phyloP scores from a whole-genome alignment of 495 filamentous ascomycete genomes.

The Penicillium coprophilum region DNA sequence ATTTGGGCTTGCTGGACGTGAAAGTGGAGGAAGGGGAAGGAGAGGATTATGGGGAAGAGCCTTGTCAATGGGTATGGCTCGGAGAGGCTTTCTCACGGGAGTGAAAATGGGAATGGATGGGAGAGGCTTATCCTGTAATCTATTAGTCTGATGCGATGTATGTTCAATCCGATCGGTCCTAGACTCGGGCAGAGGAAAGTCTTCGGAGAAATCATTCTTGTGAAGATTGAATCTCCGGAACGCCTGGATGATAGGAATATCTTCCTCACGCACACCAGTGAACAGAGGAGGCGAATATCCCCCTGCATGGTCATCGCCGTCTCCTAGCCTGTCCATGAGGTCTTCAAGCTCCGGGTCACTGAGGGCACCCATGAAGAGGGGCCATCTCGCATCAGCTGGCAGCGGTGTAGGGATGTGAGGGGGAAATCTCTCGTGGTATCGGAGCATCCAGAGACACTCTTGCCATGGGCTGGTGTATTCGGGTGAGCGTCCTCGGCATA shows the following conservation, averaged over 20 bases:
- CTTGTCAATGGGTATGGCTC: neutral
- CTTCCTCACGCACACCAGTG: neutral
- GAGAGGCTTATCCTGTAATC: neutral
- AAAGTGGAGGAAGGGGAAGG: neutral
- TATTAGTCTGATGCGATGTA: neutral
- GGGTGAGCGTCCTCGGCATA: neutral
- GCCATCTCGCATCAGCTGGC: conserved; percentile 1
- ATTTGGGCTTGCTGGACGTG: neutral
- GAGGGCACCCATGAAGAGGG: neutral
- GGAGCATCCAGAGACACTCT: neutral
- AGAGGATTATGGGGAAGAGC: neutral
- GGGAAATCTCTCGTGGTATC: neutral
- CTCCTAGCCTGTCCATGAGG: neutral
- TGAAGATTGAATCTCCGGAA: neutral
- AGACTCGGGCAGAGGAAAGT: neutral
- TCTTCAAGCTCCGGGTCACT: neutral
- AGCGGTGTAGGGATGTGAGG: neutral
- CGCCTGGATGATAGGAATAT: conserved; percentile 1
- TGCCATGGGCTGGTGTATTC: neutral
- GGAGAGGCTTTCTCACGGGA: neutral
- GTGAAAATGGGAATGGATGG: neutral
- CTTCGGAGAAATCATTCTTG: neutral
- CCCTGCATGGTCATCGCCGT: neutral
- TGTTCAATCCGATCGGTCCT: neutral
- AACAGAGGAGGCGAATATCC: neutral